Evolutionary conservation across 495 filamentous ascomycete genomes (phyloP), one percentile per base, ranked within the genome.

Genomic region (Lineolata rhizophorae): DNA sequence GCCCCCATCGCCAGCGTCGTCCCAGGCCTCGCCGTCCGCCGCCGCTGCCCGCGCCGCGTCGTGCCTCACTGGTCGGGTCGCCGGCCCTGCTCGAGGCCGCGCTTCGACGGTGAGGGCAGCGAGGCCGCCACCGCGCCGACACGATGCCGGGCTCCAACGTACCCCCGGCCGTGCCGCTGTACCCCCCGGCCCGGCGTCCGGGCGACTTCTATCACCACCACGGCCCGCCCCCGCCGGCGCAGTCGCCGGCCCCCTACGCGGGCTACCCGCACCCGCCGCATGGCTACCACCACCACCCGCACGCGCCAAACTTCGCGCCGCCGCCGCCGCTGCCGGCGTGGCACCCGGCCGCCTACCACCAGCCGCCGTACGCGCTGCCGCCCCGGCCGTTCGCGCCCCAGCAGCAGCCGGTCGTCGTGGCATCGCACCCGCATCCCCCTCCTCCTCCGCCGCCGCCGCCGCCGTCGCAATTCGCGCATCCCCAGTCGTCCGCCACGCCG

Each of bases 121-220:
- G 30, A 27, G 39, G 19, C 31, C 30, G 14, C 31, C 30, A 1
- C 24, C 31, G 25, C 33, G 10, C 14, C 28, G 35, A 28, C 18
- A 46, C 43, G 37, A 43, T 46, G 40, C 43, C 43, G 27, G 43
- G 39, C 36, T 31, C 35, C 29, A 38, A 50, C 33, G 34, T 46
- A 14, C 41, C 47, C 10, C 47, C 44, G 20, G 35, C 40, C 30
- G 35, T 42, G 18, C 49, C 48, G 9, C 41, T 45, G 32, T 42
- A 55, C 38, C 47, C 43, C 20, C 40, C 36, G 3, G 37, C 48
- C 31, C 37, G 47, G 33, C 50, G 49, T 39, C 32, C 37, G 19
- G 52, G 52, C 12, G 47, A 49, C 35, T 39, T 51, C 32, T 49
- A 49, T 36, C 31, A 42, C n/a, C n/a, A n/a, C n/a, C n/a, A n/a